A percentile compares a stretch with the other conserved stretches of the same genome.
phyloP scores from a whole-genome alignment of 2,329 filamentous ascomycete genomes.

The Alternaria sp. region DNA sequence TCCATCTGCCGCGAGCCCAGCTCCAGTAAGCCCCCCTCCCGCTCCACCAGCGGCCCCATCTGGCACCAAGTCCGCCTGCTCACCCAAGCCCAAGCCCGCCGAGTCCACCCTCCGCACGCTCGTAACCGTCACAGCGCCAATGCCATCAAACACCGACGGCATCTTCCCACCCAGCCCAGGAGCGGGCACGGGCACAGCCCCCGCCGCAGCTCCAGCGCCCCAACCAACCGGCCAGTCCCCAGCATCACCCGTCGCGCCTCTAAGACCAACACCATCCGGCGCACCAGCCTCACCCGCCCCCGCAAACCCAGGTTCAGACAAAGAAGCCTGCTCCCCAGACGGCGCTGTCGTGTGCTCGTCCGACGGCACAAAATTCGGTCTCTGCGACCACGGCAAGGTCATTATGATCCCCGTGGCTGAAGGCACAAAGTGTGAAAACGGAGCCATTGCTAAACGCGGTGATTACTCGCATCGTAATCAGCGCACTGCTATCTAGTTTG shows the following conservation, averaged over 20 bases:
- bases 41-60: conserved; percentile 7
- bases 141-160: not conserved
- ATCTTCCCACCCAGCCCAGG: not conserved
- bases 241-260: not conserved
- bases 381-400: conserved; percentile 51
- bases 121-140: conserved; percentile 33
- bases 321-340: conserved; percentile 38
- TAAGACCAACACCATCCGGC: not conserved
- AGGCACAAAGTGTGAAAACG: conserved; percentile 52
- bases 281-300: conserved; percentile 4
- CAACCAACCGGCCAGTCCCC: not conserved
- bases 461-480: conserved; percentile 20
- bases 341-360: conserved; percentile 49
- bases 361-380: conserved; percentile 44
- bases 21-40: conserved; percentile 4
- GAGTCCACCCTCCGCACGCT: conserved; percentile 31
- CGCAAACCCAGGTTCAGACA: not conserved
- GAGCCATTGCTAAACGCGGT: conserved; percentile 42
- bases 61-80: conserved; percentile 2
- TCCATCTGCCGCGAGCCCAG: not conserved
- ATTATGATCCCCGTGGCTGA: conserved; percentile 50
- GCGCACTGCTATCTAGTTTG: conserved; percentile 4
- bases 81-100: not conserved
- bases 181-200: not conserved
- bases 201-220: not conserved